Conservation (phyloP, 805 yeast genomes). For the Zygosaccharomyces gambellarensis region DNA sequence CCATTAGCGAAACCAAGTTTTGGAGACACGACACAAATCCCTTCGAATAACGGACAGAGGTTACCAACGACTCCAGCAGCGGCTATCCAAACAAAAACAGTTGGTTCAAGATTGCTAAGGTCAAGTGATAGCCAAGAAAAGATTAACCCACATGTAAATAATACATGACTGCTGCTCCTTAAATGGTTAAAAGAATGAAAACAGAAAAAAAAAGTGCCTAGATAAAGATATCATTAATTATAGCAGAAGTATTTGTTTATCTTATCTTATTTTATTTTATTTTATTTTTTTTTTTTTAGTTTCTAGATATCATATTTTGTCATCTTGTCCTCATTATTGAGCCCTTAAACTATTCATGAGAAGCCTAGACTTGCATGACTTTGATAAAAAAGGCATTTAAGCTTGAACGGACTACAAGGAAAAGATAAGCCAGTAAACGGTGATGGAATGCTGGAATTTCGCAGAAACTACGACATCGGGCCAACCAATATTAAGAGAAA, state of each 20-base stretch:
- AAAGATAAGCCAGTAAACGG: not conserved
- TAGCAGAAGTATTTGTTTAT: not conserved
- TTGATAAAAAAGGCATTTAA: not conserved
- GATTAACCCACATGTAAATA: not conserved
- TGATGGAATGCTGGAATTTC: conserved; percentile 35
- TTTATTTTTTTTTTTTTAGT: no score
- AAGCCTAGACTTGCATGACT: no score
- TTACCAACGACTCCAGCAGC: not conserved
- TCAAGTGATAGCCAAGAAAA: not conserved
- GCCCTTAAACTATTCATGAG: no score
- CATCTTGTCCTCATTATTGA: no score
- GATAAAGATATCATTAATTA: not conserved
- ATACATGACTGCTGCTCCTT: not conserved
- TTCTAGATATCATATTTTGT: no score
- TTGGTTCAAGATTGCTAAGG: not conserved
- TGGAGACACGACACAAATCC: not conserved
- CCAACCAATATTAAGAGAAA: conserved; percentile 38
- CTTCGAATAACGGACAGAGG: not conserved
- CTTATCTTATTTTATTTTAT: not conserved
- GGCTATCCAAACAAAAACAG: not conserved
- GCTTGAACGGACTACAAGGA: not conserved
- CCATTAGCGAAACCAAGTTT: not conserved
- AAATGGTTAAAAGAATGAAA: not conserved
- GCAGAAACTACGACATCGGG: conserved; percentile 38
- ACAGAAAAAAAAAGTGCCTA: no score